Evolutionary conservation across 805 yeast genomes (phyloP), one percentile per base, ranked within the genome.

Genomic region (Suhomyces sp.): DNA sequence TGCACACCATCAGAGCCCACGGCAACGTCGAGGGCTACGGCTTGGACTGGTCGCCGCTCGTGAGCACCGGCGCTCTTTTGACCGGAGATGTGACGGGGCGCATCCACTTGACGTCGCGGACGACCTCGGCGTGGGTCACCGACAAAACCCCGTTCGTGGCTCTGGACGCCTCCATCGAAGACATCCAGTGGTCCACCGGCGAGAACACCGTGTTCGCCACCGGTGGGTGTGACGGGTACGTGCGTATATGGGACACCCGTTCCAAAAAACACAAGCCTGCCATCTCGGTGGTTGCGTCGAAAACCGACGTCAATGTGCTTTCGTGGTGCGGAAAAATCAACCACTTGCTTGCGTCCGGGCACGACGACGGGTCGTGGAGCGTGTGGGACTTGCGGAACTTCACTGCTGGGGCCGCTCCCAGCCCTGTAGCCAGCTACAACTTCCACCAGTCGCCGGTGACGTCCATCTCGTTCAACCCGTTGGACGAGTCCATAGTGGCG

Each of bases 1-100:
- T 84, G 9, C 92, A 91, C 72, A 90, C 96, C 6, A 77, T 94
- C 54, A 82, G 82, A 64, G 79, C 74, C 57, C 99, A 94, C 68
- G 97, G 97, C 23, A 86, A 87, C 59, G 96, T 89, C n/a, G 99
- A 94, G 74, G 98, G 99, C 35, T 94, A 90, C 65, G 99, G 97
- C 13, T 70, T 94, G 45, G 99, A 93, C 70, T 94, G 99, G 99
- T 89, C 96, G 1, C 97, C 97, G 44, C 73, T 87, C 57, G 81
- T 85, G 55, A 80, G 79, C 58, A 82, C 90, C 3, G 98, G 98
- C 22, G 80, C 91, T 1, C 74, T 94, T 56, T 77, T 94, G 53
- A 82, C 96, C 3, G 99, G 99, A 62, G 99, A 94, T 68, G 77
- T 89, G 58, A 74, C 87, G 19, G 99, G 99, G 49, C 79, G 93